These are phyloP conservation scores for Diutina rugosa DNA, from an alignment of 1,139 yeast genomes.

Conservation along the genomic window DNA sequence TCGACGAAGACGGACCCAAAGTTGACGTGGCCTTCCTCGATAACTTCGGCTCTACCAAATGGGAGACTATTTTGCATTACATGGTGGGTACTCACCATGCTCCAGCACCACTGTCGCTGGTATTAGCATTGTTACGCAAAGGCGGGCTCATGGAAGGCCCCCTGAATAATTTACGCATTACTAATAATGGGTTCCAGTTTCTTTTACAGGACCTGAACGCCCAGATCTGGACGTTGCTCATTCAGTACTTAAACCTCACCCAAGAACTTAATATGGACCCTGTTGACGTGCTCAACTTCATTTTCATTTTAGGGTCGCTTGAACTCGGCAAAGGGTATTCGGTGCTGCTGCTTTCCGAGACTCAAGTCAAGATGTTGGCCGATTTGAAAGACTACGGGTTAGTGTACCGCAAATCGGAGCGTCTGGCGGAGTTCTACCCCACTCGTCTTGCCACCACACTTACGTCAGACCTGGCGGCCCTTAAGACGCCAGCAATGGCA, in stretches of 20 bases:
- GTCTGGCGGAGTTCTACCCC: constrained; percentile 66
- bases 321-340: constrained; percentile 85
- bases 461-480: constrained; percentile 68
- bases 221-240: constrained; percentile 84
- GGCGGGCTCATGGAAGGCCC: constrained; percentile 76
- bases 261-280: constrained; percentile 87
- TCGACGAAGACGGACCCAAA: constrained; percentile 21
- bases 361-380: constrained; percentile 78
- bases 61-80: constrained; percentile 93
- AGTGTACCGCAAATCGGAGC: constrained; percentile 61
- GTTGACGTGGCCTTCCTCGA: constrained; percentile 61
- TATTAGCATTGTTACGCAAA: constrained; percentile 49
- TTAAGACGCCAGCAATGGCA: constrained; percentile 59
- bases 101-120: constrained; percentile 53
- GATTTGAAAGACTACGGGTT: constrained; percentile 88
- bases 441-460: constrained; percentile 84
- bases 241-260: constrained; percentile 79
- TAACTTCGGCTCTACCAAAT: constrained; percentile 67
- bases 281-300: constrained; percentile 87
- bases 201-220: constrained; percentile 84
- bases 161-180: constrained; percentile 46
- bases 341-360: constrained; percentile 54
- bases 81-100: constrained; percentile 88
- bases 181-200: constrained; percentile 89
- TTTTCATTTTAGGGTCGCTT: constrained; percentile 84